A percentile compares a stretch with the other conserved stretches of the same genome.
Evolutionary conservation across 441 rosid species (phyloP).

Genomic region (Biscutella laevigata): DNA sequence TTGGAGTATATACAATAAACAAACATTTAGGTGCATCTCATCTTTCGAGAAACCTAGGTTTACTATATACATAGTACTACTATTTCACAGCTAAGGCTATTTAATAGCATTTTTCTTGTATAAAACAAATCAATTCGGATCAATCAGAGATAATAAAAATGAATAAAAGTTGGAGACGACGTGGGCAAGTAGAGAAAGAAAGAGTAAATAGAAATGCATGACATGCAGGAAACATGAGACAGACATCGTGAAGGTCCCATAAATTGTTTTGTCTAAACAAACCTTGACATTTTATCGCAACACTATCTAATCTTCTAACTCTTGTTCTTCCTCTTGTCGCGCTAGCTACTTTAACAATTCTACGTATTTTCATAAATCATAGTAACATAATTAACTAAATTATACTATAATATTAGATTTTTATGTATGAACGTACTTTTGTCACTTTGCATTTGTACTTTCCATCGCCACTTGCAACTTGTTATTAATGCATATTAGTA

Average conservation of each 20-base stretch:
- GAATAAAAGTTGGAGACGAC: constrained; percentile 10
- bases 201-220: constrained; percentile 28
- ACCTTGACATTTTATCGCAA: constrained; percentile 26
- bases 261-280: constrained; percentile 28
- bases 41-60: constrained; percentile 19
- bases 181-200: constrained; percentile 27
- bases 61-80: too few species aligned
- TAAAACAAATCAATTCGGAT: neutral
- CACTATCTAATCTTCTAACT: constrained; percentile 25
- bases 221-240: constrained; percentile 34
- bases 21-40: constrained; percentile 15
- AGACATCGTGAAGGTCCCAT: constrained; percentile 32
- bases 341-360: constrained; percentile 16
- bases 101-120: neutral
- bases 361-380: too few species aligned
- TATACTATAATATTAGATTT: too few species aligned
- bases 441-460: too few species aligned
- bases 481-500: too few species aligned
- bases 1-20: neutral
- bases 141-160: constrained; percentile 3
- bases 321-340: constrained; percentile 26
- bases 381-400: too few species aligned
- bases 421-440: too few species aligned
- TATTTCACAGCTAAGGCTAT: too few species aligned
- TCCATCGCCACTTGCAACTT: too few species aligned